These are phyloP conservation scores for Calamus simplicifolius DNA, from an alignment of 176 grass and related monocot species.

Conservation along the genomic window DNA sequence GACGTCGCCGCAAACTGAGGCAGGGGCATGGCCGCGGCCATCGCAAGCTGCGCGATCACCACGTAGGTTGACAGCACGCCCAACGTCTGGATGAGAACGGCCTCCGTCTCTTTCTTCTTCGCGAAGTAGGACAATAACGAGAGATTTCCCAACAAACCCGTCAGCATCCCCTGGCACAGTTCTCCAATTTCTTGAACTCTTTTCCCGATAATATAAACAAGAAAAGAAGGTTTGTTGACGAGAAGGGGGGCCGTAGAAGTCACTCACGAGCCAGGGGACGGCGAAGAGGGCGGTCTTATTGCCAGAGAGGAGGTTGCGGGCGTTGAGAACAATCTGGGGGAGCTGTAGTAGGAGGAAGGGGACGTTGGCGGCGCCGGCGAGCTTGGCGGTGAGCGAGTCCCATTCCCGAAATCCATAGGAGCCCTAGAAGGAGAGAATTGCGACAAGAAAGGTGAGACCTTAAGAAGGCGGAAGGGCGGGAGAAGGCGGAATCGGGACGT, in stretches of 20 bases:
- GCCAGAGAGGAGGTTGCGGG: slow-evolving; percentile 81
- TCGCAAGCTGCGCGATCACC: slow-evolving; percentile 75
- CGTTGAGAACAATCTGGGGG: slow-evolving; percentile 92
- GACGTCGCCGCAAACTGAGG: slow-evolving; percentile 64
- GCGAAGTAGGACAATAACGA: slow-evolving; percentile 89
- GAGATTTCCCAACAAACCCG: slow-evolving; percentile 85
- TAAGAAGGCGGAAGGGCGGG: too few species aligned
- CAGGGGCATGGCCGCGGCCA: slow-evolving; percentile 72
- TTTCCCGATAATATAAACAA: too few species aligned
- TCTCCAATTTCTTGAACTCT: not conserved
- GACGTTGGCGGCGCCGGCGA: slow-evolving; percentile 65
- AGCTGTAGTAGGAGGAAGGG: slow-evolving; percentile 98
- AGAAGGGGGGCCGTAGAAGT: too few species aligned
- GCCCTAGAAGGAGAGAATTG: too few species aligned
- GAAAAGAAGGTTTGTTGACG: too few species aligned
- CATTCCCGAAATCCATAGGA: slow-evolving; percentile 39
- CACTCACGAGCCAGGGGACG: slow-evolving; percentile 77
- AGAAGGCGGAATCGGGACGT: too few species aligned
- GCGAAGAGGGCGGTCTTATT: slow-evolving; percentile 88
- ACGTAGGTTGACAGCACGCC: slow-evolving; percentile 76
- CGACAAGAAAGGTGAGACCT: too few species aligned
- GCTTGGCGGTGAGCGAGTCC: slow-evolving; percentile 76
- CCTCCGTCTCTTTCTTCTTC: slow-evolving; percentile 92
- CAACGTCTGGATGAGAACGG: slow-evolving; percentile 68
- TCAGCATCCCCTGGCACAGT: slow-evolving; percentile 78